These are phyloP conservation scores for Alternaria gaisen DNA, from an alignment of 2,329 filamentous ascomycete genomes.

Conservation along the genomic window DNA sequence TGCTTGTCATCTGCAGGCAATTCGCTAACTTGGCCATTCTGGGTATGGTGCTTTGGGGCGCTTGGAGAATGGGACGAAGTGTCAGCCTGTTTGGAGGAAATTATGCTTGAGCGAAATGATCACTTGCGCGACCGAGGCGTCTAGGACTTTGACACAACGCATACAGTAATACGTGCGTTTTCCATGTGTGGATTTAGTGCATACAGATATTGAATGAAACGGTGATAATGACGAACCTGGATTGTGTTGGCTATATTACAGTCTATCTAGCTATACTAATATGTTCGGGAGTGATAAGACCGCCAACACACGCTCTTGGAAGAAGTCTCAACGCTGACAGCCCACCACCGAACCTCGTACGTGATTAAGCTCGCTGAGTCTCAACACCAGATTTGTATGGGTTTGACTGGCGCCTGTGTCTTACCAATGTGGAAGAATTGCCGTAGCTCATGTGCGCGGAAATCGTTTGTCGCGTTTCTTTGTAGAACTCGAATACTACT, in stretches of 20 bases:
- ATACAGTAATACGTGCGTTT: not conserved
- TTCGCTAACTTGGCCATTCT: constrained; percentile 10
- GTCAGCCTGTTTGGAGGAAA: constrained; percentile 1
- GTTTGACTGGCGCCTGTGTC: not conserved
- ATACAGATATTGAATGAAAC: too few relatives aligned
- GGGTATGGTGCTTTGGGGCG: constrained; percentile 13
- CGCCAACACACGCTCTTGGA: not conserved
- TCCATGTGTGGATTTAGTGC: too few relatives aligned
- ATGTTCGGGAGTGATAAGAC: too few relatives aligned
- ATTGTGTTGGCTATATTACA: too few relatives aligned
- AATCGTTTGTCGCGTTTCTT: not conserved
- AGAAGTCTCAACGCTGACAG: not conserved
- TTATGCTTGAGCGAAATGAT: not conserved
- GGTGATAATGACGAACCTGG: too few relatives aligned
- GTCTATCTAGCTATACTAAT: too few relatives aligned
- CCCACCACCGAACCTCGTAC: not conserved
- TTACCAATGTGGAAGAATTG: not conserved
- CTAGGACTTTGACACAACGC: not conserved
- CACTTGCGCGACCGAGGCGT: not conserved
- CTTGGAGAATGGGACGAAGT: constrained; percentile 16
- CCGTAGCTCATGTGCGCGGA: not conserved
- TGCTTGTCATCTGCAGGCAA: constrained; percentile 10
- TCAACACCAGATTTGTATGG: not conserved
- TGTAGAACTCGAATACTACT: not conserved
- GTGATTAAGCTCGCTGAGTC: not conserved